Percentiles rank a stretch among this genome's conserved stretches.
Evolutionary conservation across 805 yeast species (phyloP).

Genomic region (Yamadazyma laniorum): DNA sequence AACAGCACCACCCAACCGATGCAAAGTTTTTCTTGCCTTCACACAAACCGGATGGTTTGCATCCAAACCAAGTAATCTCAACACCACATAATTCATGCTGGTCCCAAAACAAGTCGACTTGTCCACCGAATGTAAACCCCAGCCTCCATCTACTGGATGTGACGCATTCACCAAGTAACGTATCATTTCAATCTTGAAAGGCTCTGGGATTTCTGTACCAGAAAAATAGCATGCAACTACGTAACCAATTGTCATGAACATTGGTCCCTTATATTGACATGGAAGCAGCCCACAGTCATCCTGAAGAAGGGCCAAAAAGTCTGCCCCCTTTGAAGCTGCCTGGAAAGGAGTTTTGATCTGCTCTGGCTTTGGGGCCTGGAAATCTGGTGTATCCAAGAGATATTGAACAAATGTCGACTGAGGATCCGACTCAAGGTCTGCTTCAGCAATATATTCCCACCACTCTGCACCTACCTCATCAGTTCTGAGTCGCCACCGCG

Average conservation of each 20-base stretch:
- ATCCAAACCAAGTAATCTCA: conserved; percentile 76
- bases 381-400: conserved; percentile 42
- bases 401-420: conserved; percentile 60
- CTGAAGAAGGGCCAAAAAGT: conserved; percentile 67
- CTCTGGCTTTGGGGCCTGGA: conserved; percentile 36
- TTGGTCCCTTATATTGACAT: conserved; percentile 93
- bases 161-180: conserved; percentile 88
- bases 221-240: conserved; percentile 73
- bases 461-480: conserved; percentile 73
- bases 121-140: conserved; percentile 95
- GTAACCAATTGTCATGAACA: conserved; percentile 93
- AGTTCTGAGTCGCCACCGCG: conserved; percentile 71
- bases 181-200: conserved; percentile 64
- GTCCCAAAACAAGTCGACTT: conserved; percentile 97
- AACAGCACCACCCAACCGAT: conserved; percentile 81
- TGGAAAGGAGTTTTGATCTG: conserved; percentile 49
- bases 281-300: conserved; percentile 87
- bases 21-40: conserved; percentile 71
- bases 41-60: conserved; percentile 72
- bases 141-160: conserved; percentile 99
- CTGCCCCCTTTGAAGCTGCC: conserved; percentile 72
- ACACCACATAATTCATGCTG: conserved; percentile 74
- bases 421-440: conserved; percentile 39
- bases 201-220: conserved; percentile 64
- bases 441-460: conserved; percentile 65